phyloP scores from a whole-genome alignment of 305 asterid genomes.

The Fraxinus ornus region DNA sequence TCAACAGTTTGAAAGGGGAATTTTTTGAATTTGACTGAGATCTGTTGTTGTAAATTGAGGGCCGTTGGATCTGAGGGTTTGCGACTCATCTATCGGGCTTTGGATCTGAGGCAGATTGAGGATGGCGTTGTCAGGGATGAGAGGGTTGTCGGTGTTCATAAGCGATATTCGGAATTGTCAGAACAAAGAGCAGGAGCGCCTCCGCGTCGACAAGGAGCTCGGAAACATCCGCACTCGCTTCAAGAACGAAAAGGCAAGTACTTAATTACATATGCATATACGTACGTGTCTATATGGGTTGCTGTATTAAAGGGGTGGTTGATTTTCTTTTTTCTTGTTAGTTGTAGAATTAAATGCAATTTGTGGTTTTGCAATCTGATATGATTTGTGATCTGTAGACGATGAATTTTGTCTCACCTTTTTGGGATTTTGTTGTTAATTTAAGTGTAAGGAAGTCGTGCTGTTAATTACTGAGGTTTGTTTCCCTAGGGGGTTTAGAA shows the following conservation, averaged over 20 bases:
- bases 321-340: not conserved
- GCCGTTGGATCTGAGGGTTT: conserved; percentile 15
- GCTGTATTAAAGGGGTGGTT: not conserved
- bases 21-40: not conserved
- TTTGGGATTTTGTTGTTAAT: not conserved
- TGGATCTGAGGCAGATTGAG: conserved; percentile 63
- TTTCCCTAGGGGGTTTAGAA: not conserved
- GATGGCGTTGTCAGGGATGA: conserved; percentile 99
- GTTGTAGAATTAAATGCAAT: not conserved
- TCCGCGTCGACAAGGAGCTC: conserved; percentile 97
- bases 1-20: not conserved
- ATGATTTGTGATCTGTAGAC: not conserved
- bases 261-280: not conserved
- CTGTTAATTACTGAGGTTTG: not conserved
- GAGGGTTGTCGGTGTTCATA: conserved; percentile 63
- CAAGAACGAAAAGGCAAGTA: conserved; percentile 79
- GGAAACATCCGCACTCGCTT: conserved; percentile 95
- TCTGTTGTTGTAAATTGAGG: not conserved
- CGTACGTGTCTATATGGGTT: not conserved
- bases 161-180: conserved; percentile 95
- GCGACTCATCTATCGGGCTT: not conserved
- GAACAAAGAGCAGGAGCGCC: conserved; percentile 98
- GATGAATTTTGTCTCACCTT: not conserved
- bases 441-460: not conserved
- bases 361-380: not conserved